Evolutionary conservation across 148 eudicot genomes (phyloP).

Genomic region (Pouteria glomerata): DNA sequence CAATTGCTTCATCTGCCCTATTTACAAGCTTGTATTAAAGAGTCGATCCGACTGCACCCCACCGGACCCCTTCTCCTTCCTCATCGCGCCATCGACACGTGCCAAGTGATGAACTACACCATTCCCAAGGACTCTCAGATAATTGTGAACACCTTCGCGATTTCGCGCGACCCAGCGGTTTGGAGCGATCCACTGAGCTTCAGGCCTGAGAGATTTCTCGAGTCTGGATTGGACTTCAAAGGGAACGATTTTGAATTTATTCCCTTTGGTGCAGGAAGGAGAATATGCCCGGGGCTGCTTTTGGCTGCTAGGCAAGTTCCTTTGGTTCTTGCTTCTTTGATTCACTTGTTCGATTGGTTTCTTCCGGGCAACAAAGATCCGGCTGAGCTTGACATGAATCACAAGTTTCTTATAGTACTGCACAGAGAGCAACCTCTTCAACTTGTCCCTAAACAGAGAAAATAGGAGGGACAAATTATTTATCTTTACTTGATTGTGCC

Average conservation of each 20-base stretch:
- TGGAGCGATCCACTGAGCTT: constrained; percentile 29
- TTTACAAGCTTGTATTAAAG: constrained; percentile 23
- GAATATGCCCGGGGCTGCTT: constrained; percentile 32
- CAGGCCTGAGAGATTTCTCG: constrained; percentile 32
- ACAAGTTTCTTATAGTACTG: neutral
- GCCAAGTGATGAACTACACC: constrained; percentile 16
- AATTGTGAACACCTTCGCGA: constrained; percentile 24
- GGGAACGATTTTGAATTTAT: constrained; percentile 19
- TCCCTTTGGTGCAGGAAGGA: constrained; percentile 31
- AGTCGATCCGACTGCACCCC: constrained; percentile 17
- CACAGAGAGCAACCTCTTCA: constrained; percentile 8
- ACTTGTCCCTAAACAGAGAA: constrained; percentile 1
- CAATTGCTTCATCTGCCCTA: constrained; percentile 21
- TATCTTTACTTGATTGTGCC: no score
- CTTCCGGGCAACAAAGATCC: constrained; percentile 1
- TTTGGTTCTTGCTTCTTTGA: constrained; percentile 19
- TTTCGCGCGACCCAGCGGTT: constrained; percentile 21
- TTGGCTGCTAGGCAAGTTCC: constrained; percentile 15
- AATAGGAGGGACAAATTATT: no score
- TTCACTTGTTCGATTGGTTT: constrained; percentile 23
- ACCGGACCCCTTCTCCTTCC: constrained; percentile 19
- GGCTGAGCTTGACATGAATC: constrained; percentile 8
- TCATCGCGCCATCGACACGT: constrained; percentile 9
- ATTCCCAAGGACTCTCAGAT: constrained; percentile 23
- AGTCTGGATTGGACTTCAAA: constrained; percentile 12